These are phyloP conservation scores for Trichoderma asperelloides DNA, from an alignment of 495 filamentous ascomycete species.

Conservation along the genomic window DNA sequence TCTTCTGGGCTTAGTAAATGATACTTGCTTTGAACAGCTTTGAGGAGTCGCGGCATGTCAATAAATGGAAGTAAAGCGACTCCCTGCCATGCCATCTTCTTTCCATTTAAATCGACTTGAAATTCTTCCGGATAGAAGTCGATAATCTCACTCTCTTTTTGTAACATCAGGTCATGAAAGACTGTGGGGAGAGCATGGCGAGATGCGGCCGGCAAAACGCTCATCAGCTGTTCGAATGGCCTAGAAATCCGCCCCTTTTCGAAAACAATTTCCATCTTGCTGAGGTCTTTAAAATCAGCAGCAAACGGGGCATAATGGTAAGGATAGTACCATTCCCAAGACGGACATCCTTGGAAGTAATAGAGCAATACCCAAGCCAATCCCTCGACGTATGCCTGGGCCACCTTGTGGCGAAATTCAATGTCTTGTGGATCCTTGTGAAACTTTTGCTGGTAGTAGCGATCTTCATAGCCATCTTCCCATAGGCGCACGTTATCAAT, in stretches of 20 bases:
- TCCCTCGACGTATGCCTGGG: slow-evolving; percentile 87
- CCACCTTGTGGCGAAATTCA: slow-evolving; percentile 86
- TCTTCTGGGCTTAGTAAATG: slow-evolving; percentile 73
- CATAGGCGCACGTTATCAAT: slow-evolving; percentile 82
- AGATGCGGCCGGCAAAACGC: slow-evolving; percentile 85
- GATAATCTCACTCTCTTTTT: slow-evolving; percentile 79
- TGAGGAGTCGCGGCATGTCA: slow-evolving; percentile 77
- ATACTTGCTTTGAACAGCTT: slow-evolving; percentile 76
- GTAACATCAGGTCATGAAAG: slow-evolving; percentile 82
- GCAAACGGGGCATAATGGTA: slow-evolving; percentile 98
- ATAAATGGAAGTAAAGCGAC: slow-evolving; percentile 93
- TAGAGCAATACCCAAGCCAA: slow-evolving; percentile 97
- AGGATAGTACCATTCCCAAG: slow-evolving; percentile 98
- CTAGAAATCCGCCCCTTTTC: slow-evolving; percentile 78
- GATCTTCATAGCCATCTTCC: slow-evolving; percentile 89
- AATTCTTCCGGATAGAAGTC: slow-evolving; percentile 98
- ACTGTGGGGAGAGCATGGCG: slow-evolving; percentile 81
- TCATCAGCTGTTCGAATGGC: slow-evolving; percentile 98
- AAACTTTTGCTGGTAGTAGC: slow-evolving; percentile 98
- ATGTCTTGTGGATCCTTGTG: slow-evolving; percentile 70
- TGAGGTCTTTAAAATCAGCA: slow-evolving; percentile 82
- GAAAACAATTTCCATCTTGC: slow-evolving; percentile 69
- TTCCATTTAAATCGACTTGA: slow-evolving; percentile 86
- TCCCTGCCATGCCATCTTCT: slow-evolving; percentile 98
- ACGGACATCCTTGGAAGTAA: slow-evolving; percentile 96